Evolutionary conservation across 2,329 filamentous ascomycete genomes (phyloP).

Genomic region (Emergomyces orientalis): DNA sequence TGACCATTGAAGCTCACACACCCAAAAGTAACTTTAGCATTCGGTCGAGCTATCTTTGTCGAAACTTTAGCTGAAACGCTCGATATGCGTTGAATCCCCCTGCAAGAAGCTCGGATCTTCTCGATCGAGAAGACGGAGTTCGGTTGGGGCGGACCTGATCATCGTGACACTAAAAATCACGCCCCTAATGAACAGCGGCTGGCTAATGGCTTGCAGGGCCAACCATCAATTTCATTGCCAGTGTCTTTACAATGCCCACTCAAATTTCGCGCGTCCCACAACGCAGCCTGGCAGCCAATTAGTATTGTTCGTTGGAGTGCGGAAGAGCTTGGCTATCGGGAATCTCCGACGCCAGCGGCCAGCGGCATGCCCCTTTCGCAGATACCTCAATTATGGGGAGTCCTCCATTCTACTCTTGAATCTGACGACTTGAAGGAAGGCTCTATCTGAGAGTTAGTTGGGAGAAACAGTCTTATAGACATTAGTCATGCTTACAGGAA

Average conservation of each 20-base stretch:
- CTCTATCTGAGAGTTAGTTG: background rate
- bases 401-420: background rate
- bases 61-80: background rate
- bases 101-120: background rate
- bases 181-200: too few relatives aligned
- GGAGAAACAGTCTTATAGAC: background rate
- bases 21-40: too few relatives aligned
- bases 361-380: background rate
- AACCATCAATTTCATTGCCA: too few relatives aligned
- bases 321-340: background rate
- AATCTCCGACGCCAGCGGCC: background rate
- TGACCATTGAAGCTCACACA: too few relatives aligned
- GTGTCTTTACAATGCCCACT: too few relatives aligned
- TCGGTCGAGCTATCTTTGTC: slow-evolving; percentile 23
- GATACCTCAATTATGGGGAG: background rate
- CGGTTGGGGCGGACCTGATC: too few relatives aligned
- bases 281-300: background rate
- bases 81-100: background rate
- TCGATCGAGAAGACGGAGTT: background rate
- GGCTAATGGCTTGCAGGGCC: too few relatives aligned
- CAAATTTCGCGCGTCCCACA: background rate
- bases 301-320: background rate
- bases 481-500: background rate
- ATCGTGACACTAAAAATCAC: too few relatives aligned
- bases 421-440: background rate